Base-by-base conservation (phyloP, 1,284 basidiomycete genomes). In the Puccinia coronata region DNA sequence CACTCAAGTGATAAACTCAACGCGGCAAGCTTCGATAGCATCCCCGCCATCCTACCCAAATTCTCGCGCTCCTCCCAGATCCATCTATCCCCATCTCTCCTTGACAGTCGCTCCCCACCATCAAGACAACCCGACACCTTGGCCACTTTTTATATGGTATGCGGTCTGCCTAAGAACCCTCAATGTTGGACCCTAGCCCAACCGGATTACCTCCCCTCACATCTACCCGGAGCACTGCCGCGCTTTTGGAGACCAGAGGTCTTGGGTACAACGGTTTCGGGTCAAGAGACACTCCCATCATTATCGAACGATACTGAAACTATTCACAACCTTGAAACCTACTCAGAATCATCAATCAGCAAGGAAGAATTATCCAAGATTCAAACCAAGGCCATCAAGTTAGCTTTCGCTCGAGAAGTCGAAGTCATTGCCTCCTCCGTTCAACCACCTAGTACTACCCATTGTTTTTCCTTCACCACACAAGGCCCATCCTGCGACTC, bases 161-260 rank as follows among this genome's bases (percentile, higher is more conserved):
- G 87, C 47, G 88, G 88, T 20, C 84, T 89, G 2, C 86, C 87
- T 14, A 88, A 88, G 83, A 88, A 87, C 80, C 86, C 86, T 0
- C 79, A 84, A 23, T 84, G 83, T n/a, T 98, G 96, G 96, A 94
- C 94, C 1, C 89, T 96, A 57, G 92, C 94, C 0, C 95, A 98
- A 86, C 91, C 92, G 4, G 95, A 96, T 86, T 90, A 93, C 6
- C 91, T 81, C 93, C 94, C 79, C 89, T 96, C 55, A 91, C 94
- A 96, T 84, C 89, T 90, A 49, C 93, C 95, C 72, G 92, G 93
- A 83, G 95, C 95, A 55, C 93, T 98, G 63, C 92, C 90, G 82
- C 90, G 94, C 69, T 97, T 93, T 90, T 98, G 95, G 95, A 89
- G 95, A 76, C 94, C 96, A 63, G 96, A 98, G 87, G 93, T 98